phyloP scores from a whole-genome alignment of 352 stramenopile species.

The Phytophthora litchii region DNA sequence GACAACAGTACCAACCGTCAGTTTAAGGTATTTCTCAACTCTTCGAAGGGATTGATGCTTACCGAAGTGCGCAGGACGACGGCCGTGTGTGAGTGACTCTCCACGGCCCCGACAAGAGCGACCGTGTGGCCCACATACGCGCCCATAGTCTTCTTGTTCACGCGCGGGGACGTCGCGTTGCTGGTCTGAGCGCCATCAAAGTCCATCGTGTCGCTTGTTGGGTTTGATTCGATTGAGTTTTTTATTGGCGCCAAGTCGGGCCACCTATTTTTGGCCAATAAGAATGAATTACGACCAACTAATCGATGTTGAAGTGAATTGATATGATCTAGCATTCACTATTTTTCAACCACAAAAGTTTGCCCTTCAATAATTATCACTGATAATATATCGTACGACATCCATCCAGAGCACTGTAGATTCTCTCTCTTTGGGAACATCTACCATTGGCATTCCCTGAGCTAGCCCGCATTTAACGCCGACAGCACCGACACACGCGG shows the following conservation, averaged over 20 bases:
- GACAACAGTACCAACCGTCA: constrained; percentile 4
- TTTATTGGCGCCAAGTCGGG: constrained; percentile 27
- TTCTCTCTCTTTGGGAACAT: too few species aligned
- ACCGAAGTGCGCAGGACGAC: constrained; percentile 81
- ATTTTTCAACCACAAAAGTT: too few species aligned
- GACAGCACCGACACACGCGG: constrained; percentile 69
- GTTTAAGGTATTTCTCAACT: constrained; percentile 1
- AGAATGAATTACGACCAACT: constrained; percentile 1
- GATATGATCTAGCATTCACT: too few species aligned
- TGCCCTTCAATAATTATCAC: too few species aligned
- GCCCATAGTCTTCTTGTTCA: constrained; percentile 82
- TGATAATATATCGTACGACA: too few species aligned
- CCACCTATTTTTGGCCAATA: constrained; percentile 24
- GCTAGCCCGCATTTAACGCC: constrained; percentile 1
- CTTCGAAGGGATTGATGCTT: constrained; percentile 13
- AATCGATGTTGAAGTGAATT: neutral
- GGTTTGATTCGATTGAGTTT: neutral
- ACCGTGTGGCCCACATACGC: constrained; percentile 73
- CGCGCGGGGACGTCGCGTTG: constrained; percentile 71
- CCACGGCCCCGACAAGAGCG: constrained; percentile 73
- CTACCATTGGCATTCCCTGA: too few species aligned
- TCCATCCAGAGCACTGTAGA: too few species aligned
- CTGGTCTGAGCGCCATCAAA: constrained; percentile 45
- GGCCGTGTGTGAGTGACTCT: constrained; percentile 74
- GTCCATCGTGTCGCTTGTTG: too few species aligned